These are phyloP conservation scores for Geopyxis carbonaria DNA, from an alignment of 495 filamentous ascomycete species.

Conservation along the genomic window DNA sequence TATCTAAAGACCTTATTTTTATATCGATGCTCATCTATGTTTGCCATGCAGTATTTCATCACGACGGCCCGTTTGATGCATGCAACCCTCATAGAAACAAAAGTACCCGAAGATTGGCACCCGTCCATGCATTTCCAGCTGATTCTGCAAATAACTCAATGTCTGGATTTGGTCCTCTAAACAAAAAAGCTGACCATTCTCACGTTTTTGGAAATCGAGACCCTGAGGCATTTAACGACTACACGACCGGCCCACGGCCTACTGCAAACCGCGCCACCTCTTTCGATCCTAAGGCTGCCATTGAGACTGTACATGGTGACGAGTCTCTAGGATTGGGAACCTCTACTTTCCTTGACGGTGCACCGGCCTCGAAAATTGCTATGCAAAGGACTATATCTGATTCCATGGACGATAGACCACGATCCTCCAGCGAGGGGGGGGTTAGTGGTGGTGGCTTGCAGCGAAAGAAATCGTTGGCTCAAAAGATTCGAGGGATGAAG, in stretches of 20 bases:
- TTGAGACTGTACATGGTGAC: constrained; percentile 64
- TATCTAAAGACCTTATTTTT: too few relatives aligned
- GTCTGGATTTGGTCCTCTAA: constrained; percentile 72
- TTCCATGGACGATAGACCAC: constrained; percentile 16
- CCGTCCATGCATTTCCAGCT: constrained; percentile 92
- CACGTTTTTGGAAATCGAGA: constrained; percentile 61
- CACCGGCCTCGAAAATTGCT: constrained; percentile 68
- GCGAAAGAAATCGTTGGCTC: constrained; percentile 86
- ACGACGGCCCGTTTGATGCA: constrained; percentile 96
- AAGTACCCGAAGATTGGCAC: constrained; percentile 62
- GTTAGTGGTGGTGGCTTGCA: constrained; percentile 57
- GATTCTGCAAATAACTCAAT: constrained; percentile 82
- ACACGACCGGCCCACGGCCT: constrained; percentile 31
- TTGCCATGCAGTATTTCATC: constrained; percentile 70
- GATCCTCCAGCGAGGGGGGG: constrained; percentile 17
- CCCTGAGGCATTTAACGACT: constrained; percentile 78
- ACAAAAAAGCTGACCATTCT: constrained; percentile 63
- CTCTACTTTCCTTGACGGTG: constrained; percentile 88
- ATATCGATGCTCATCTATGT: constrained; percentile 1
- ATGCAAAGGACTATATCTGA: constrained; percentile 37
- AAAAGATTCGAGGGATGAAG: constrained; percentile 57
- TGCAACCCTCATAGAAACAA: constrained; percentile 92
- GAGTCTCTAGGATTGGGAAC: constrained; percentile 76
- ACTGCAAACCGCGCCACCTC: constrained; percentile 27
- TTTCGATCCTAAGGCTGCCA: constrained; percentile 41